A percentile compares a stretch with the other conserved stretches of the same genome.
phyloP scores from a whole-genome alignment of 495 filamentous ascomycete species.

The Tuber aestivum region DNA sequence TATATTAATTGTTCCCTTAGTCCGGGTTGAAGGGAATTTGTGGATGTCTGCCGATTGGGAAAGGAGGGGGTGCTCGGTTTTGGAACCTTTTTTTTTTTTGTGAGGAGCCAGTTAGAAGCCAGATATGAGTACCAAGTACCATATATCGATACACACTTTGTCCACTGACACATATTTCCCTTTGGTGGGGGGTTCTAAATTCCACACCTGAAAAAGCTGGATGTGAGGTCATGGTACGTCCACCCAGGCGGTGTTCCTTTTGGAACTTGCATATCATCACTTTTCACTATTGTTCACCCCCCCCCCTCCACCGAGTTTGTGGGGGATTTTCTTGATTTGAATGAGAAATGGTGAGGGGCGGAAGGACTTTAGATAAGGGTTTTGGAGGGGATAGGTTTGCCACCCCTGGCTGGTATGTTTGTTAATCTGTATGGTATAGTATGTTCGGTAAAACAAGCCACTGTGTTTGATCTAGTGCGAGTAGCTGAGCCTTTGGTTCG shows the following conservation, averaged over 20 bases:
- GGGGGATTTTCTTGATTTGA: conserved; percentile 7
- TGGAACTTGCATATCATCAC: conserved; percentile 7
- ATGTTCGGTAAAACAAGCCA: not conserved
- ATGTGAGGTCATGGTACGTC: conserved; percentile 26
- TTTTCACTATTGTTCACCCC: not conserved
- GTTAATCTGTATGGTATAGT: not conserved
- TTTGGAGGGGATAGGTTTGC: not conserved
- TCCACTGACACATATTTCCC: conserved; percentile 13
- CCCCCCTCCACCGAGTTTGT: not conserved
- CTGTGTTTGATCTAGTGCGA: not conserved
- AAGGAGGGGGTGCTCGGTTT: not conserved
- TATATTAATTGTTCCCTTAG: conserved; percentile 1
- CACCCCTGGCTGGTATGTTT: not conserved
- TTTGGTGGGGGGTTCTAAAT: not conserved
- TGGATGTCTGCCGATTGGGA: not conserved
- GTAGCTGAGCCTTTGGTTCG: not conserved
- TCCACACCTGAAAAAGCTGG: conserved; percentile 1
- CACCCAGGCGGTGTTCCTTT: not conserved
- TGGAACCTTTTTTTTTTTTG: conserved; percentile 1
- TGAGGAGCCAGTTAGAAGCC: not conserved
- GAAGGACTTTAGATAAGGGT: not conserved
- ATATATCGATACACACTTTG: conserved; percentile 18
- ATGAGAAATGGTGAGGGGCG: conserved; percentile 19
- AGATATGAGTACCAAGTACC: not conserved
- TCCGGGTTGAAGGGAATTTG: not conserved